Conservation (phyloP, 148 eudicot genomes). For the Rhododendron mucronatum region DNA sequence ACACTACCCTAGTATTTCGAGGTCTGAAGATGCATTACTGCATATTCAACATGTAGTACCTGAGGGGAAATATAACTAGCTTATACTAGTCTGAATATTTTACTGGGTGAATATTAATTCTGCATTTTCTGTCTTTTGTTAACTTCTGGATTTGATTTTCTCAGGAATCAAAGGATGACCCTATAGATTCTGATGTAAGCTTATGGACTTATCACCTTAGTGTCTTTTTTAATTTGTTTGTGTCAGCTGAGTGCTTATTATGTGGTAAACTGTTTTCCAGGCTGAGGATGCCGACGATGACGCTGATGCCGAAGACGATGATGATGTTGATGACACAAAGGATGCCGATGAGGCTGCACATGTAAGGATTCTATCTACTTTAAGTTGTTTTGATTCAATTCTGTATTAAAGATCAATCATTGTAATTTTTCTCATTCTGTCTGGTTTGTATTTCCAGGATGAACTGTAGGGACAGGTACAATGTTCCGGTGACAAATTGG, state of each 20-base stretch:
- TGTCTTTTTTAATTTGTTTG: background rate
- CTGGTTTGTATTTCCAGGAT: constrained; percentile 50
- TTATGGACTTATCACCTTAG: background rate
- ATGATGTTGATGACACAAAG: constrained; percentile 20
- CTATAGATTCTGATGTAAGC: constrained; percentile 84
- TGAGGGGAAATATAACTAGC: background rate
- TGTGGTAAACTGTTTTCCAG: constrained; percentile 24
- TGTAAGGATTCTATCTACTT: constrained; percentile 22
- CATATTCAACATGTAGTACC: background rate
- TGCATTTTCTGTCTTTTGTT: background rate
- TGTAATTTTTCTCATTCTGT: background rate
- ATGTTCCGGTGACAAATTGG: background rate
- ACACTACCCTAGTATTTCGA: background rate
- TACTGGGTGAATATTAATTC: background rate
- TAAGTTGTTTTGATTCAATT: background rate
- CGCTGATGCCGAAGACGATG: constrained; percentile 20
- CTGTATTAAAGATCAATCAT: background rate
- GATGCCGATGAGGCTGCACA: constrained; percentile 33
- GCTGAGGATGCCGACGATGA: constrained; percentile 68
- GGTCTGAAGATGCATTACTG: background rate
- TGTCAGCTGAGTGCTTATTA: background rate
- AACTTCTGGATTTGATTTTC: constrained; percentile 14
- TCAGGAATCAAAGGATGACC: constrained; percentile 78
- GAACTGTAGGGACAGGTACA: constrained; percentile 45
- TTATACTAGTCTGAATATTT: background rate